Evolutionary conservation across 2,329 filamentous ascomycete genomes (phyloP).

Genomic region (Lecanicillium sp.): DNA sequence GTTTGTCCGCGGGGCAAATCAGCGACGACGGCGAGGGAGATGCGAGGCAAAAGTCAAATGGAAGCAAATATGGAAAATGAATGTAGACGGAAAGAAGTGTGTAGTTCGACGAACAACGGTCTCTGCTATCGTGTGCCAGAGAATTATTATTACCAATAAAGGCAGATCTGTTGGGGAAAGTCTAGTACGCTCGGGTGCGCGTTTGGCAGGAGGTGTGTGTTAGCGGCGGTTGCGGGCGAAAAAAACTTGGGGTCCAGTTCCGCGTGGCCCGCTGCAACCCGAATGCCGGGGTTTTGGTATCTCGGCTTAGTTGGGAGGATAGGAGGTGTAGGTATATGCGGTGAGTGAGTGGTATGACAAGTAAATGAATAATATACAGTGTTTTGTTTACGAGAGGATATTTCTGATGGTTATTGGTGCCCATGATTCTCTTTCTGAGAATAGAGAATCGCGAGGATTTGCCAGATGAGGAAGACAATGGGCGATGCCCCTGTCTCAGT

Average conservation of each 20-base stretch:
- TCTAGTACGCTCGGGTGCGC: not conserved
- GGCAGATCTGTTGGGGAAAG: slow-evolving; percentile 8
- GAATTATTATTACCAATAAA: not conserved
- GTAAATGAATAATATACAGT: too few species aligned
- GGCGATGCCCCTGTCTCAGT: not conserved
- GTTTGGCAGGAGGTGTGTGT: not conserved
- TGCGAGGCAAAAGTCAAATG: not conserved
- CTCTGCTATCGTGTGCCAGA: not conserved
- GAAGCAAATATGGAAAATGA: not conserved
- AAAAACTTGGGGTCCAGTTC: slow-evolving; percentile 8
- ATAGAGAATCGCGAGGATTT: not conserved
- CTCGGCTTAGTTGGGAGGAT: not conserved
- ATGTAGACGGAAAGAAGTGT: not conserved
- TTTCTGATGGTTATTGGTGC: too few species aligned
- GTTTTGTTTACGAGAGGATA: too few species aligned
- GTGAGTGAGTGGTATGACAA: too few species aligned
- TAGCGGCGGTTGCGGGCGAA: not conserved
- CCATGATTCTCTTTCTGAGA: too few species aligned
- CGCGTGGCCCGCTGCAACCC: slow-evolving; percentile 10
- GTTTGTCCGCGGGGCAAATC: too few species aligned
- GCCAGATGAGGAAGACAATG: not conserved
- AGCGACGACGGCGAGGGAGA: too few species aligned
- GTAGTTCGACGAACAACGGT: not conserved
- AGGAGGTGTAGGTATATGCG: not conserved
- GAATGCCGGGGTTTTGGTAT: not conserved